Percentiles rank a stretch among this genome's conserved stretches.
Evolutionary conservation across 1,139 yeast species (phyloP).

Genomic region (Arxiozyma slooffiae): DNA sequence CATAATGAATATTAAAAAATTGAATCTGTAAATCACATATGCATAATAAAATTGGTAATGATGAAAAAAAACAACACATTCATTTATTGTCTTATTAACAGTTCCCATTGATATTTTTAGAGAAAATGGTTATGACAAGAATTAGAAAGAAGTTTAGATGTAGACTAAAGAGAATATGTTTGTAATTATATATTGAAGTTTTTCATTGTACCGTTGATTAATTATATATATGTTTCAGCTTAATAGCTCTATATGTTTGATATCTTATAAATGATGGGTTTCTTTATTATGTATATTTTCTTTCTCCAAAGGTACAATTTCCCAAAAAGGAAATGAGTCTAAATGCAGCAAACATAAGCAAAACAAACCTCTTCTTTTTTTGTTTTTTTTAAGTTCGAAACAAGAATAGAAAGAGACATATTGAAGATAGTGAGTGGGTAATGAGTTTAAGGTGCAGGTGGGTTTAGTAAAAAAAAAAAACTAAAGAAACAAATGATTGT

Average conservation of each 20-base stretch:
- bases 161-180: not conserved
- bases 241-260: too few species aligned
- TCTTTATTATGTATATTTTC: too few species aligned
- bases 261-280: too few species aligned
- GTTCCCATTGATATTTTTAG: slow-evolving; percentile 89
- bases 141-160: slow-evolving; percentile 37
- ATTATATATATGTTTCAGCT: too few species aligned
- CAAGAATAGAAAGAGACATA: too few species aligned
- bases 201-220: too few species aligned
- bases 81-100: slow-evolving; percentile 43
- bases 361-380: not conserved
- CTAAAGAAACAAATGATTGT: too few species aligned
- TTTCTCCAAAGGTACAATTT: too few species aligned
- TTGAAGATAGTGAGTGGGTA: too few species aligned
- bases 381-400: not conserved
- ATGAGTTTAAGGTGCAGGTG: too few species aligned
- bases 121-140: slow-evolving; percentile 76
- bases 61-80: slow-evolving; percentile 30
- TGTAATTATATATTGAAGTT: not conserved
- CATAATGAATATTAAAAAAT: too few species aligned
- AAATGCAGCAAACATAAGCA: not conserved
- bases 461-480: too few species aligned
- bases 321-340: not conserved
- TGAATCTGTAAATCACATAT: slow-evolving; percentile 19
- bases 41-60: slow-evolving; percentile 29